Base-by-base conservation (phyloP, 768 basidiomycete species). In the Xerocomus spinulosus region DNA sequence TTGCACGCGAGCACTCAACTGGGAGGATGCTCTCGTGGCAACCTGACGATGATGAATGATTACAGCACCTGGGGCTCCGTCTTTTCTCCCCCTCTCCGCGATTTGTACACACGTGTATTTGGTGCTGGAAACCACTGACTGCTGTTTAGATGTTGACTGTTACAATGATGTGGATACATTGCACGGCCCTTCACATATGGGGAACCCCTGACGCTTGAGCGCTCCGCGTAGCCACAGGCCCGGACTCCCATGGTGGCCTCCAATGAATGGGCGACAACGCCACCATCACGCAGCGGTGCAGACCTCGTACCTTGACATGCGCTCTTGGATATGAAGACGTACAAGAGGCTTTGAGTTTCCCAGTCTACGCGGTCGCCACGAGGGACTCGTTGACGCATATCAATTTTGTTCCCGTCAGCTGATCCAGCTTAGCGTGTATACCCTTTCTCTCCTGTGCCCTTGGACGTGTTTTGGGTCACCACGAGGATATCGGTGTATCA, bases 1-100 rank as follows among this genome's bases (percentile, higher is more conserved):
- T 29, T n/a, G 41, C 42, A 52, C 46, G 28, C 40, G 35, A 55
- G n/a, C n/a, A n/a, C n/a, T n/a, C n/a, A n/a, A n/a, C n/a, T n/a
- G n/a, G n/a, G n/a, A n/a, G n/a, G n/a, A n/a, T n/a, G n/a, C n/a
- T 36, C 24, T 46, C 43, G 37, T 50, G 51, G 47, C 51, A 38
- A 13, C 48, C 40, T 62, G 51, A 52, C 50, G 41, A 61, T 46
- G 33, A 52, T 23, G 44, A 37, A n/a, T 34, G 51, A 34, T 46
- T 55, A 48, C 49, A 45, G 14, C 49, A 33, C 60, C 55, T 28
- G 26, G 26, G 49, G n/a, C n/a, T n/a, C n/a, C n/a, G n/a, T 52
- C 48, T 43, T 59, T 56, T 44, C 51, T 52, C 50, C 60, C 49
- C 41, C n/a, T 13, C 23, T 25, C 32, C 9, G 12, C 6, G 9